Evolutionary conservation across 2,329 filamentous ascomycete species (phyloP).

Genomic region (Alternaria brassicae): DNA sequence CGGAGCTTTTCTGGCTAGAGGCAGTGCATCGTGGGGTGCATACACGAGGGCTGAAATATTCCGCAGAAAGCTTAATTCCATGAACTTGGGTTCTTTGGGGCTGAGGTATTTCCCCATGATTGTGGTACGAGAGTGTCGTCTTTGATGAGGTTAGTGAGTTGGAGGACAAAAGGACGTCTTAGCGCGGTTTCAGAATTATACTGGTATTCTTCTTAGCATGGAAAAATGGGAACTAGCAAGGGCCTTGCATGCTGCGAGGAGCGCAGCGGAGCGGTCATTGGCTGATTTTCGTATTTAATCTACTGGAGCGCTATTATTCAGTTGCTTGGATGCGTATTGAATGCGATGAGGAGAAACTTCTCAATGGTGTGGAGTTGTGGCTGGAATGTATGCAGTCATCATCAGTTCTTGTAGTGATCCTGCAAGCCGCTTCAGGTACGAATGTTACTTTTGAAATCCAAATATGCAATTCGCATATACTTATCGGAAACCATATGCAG

Average conservation of each 20-base stretch:
- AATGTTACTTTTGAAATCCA: neutral
- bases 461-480: neutral
- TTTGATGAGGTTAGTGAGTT: neutral
- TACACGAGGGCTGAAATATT: constrained; percentile 15
- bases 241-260: neutral
- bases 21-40: constrained; percentile 9
- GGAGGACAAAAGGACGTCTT: neutral
- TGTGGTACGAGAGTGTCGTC: neutral
- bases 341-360: neutral
- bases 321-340: neutral
- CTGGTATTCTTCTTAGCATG: constrained; percentile 3
- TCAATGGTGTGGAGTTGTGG: neutral
- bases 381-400: neutral
- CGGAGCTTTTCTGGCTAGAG: constrained; percentile 3
- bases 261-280: neutral
- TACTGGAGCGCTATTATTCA: neutral
- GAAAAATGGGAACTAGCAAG: neutral
- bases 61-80: neutral
- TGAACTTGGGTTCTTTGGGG: neutral
- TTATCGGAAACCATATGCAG: neutral
- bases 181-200: constrained; percentile 15
- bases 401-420: neutral
- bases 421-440: neutral
- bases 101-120: neutral
- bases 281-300: neutral